These are phyloP conservation scores for Aspergillus novofumigatus DNA, from an alignment of 2,329 filamentous ascomycete species.

Conservation along the genomic window DNA sequence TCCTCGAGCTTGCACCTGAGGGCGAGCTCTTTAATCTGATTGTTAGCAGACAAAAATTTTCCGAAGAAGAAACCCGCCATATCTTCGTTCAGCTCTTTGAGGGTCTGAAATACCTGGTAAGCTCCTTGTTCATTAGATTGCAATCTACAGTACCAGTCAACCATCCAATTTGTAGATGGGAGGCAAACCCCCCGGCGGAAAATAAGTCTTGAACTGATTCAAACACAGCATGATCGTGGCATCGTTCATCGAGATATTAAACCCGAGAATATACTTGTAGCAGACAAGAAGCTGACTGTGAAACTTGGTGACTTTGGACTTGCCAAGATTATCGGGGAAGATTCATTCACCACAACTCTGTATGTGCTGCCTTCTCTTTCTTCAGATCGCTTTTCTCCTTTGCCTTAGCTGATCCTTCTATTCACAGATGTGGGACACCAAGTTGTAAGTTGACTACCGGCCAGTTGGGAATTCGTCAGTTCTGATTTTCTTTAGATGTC, in stretches of 20 bases:
- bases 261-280: slow-evolving; percentile 89
- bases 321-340: slow-evolving; percentile 97
- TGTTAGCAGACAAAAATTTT: slow-evolving; percentile 82
- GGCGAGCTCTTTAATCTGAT: slow-evolving; percentile 97
- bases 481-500: slow-evolving; percentile 56
- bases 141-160: neutral
- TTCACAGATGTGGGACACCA: slow-evolving; percentile 72
- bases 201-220: neutral
- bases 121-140: slow-evolving; percentile 20
- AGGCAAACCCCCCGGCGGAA: neutral
- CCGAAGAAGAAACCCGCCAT: slow-evolving; percentile 77
- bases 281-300: slow-evolving; percentile 77
- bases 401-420: neutral
- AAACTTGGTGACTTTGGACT: slow-evolving; percentile 96
- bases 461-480: neutral
- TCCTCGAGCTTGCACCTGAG: slow-evolving; percentile 84
- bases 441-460: slow-evolving; percentile 56
- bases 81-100: slow-evolving; percentile 90
- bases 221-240: slow-evolving; percentile 78
- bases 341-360: slow-evolving; percentile 94
- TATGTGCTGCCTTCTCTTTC: slow-evolving; percentile 37
- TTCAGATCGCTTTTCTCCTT: neutral
- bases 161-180: neutral
- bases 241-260: slow-evolving; percentile 98
- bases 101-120: slow-evolving; percentile 89